Base-by-base conservation (phyloP, 2,329 filamentous ascomycete species). In the Epichloe sp. region DNA sequence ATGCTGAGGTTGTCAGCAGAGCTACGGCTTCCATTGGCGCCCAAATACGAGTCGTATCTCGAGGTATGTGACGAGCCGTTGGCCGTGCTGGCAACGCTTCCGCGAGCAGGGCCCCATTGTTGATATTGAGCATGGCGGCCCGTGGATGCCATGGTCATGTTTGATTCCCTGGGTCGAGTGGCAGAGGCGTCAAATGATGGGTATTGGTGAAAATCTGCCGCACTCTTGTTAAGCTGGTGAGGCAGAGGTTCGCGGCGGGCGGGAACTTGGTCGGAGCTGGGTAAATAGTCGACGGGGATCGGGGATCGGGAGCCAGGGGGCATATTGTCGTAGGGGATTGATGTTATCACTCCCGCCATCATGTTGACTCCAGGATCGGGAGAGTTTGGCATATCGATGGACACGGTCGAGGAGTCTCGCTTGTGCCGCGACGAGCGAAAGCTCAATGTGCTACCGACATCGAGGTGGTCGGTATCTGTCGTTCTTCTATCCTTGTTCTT, bases 161-260 rank as follows among this genome's bases (percentile, higher is more conserved):
- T 79, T 40, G 77, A 72, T 35, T 53, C 72, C 70, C 52, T 37
- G 31, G 49, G 44, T 35, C 42, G 41, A 54, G 71, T 5, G 68
- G 42, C 64, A 47, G 76, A 68, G 34, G 79, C 71, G 57, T 85
- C 82, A 64, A 86, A 81, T 49, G 78, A 78, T 42, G 89, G 88
- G 65, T 96, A 95, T 63, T 95, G 91, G 70, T 95, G 88, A 63
- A 83, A 95, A 67, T 96, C 90, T 59, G 73, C 72, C 47, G 80
- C 80, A 57, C 74, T 76, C 69, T 88, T 90, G 66, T 88, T 90
- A 50, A 94, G 71, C 62, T 95, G 88, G 66, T 93, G 86, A 34
- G 89, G 87, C 53, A 86, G 75, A 52, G 85, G 85, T 51, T 93
- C 86, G 63, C 82, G 81, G 58, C 82, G 78, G 51, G 74, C 68